Evolutionary conservation across 192 early-diverging fungal species (phyloP).

Genomic region (Jimgerdemannia flammicorona): DNA sequence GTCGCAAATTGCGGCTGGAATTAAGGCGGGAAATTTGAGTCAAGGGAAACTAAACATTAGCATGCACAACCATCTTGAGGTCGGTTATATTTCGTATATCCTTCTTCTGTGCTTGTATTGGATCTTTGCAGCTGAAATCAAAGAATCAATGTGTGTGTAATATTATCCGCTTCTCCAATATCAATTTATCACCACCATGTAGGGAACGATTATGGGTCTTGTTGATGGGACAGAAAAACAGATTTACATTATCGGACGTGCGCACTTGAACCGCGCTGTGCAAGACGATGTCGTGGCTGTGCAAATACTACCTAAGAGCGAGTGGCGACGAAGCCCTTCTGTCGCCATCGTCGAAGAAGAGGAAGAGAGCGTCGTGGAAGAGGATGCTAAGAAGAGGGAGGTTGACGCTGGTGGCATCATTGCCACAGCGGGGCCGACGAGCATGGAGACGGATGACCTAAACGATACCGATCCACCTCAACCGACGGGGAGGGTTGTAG

Average conservation of each 20-base stretch:
- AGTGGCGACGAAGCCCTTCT: constrained; percentile 79
- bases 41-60: constrained; percentile 85
- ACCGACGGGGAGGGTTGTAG: constrained; percentile 88
- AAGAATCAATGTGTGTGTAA: not conserved
- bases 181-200: not conserved
- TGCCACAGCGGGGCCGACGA: constrained; percentile 51
- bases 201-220: constrained; percentile 70
- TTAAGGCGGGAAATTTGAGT: constrained; percentile 74
- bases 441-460: constrained; percentile 66
- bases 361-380: constrained; percentile 38
- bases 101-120: too few species aligned
- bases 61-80: constrained; percentile 86
- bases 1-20: constrained; percentile 76
- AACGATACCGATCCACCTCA: constrained; percentile 28
- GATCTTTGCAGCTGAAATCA: too few species aligned
- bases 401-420: constrained; percentile 48
- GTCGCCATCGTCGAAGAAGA: constrained; percentile 73
- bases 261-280: constrained; percentile 84
- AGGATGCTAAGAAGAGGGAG: constrained; percentile 40
- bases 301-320: constrained; percentile 74
- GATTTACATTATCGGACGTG: constrained; percentile 79
- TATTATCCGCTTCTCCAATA: not conserved
- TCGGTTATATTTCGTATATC: constrained; percentile 3
- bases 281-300: constrained; percentile 93
- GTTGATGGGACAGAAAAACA: constrained; percentile 72